Conservation (phyloP, 495 filamentous ascomycete genomes). For the Pyrenula massariospora region DNA sequence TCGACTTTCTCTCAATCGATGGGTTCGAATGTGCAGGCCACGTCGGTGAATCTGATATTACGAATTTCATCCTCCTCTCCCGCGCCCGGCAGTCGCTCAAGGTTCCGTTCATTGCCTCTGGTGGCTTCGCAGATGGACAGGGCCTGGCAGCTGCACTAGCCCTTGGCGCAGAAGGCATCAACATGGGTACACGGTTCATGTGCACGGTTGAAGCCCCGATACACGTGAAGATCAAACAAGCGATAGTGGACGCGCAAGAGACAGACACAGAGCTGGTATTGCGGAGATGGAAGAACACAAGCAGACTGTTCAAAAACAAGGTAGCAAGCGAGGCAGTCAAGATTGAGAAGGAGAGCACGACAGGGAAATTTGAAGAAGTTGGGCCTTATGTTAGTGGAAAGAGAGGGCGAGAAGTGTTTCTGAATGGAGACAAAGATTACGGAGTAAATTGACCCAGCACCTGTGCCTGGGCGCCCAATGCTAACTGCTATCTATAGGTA, state of each 20-base stretch:
- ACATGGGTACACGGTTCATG: slow-evolving; percentile 92
- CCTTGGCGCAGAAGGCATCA: slow-evolving; percentile 88
- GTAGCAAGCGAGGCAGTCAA: slow-evolving; percentile 67
- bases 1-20: slow-evolving; percentile 93
- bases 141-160: slow-evolving; percentile 86
- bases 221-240: slow-evolving; percentile 83
- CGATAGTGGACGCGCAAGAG: slow-evolving; percentile 81
- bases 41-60: slow-evolving; percentile 92
- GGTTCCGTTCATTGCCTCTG: slow-evolving; percentile 89
- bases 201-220: slow-evolving; percentile 87
- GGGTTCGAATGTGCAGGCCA: slow-evolving; percentile 97
- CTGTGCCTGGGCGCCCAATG: neutral
- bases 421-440: slow-evolving; percentile 82
- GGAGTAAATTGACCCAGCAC: slow-evolving; percentile 49
- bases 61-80: slow-evolving; percentile 88
- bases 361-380: slow-evolving; percentile 85
- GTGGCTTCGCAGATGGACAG: slow-evolving; percentile 91
- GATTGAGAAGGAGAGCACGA: slow-evolving; percentile 73
- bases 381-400: slow-evolving; percentile 85
- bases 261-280: slow-evolving; percentile 84
- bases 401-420: slow-evolving; percentile 80
- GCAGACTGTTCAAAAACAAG: slow-evolving; percentile 79
- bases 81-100: slow-evolving; percentile 74
- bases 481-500: slow-evolving; percentile 29
- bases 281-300: slow-evolving; percentile 87